Evolutionary conservation across 805 yeast species (phyloP).

Genomic region (Scheffersomyces amazonensis): DNA sequence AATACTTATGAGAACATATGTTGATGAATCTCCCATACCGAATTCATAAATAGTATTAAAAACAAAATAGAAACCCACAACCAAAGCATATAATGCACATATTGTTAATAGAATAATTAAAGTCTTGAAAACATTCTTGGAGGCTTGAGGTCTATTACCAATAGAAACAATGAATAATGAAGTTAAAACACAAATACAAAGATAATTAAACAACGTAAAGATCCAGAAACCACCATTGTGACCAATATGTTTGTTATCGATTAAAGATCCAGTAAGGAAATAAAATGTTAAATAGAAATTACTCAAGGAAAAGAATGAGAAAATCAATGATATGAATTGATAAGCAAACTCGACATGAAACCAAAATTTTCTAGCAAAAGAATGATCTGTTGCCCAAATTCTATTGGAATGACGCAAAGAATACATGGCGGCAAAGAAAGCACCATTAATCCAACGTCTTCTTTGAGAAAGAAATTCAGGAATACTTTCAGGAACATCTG

Average conservation of each 20-base stretch:
- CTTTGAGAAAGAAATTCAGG: slow-evolving; percentile 89
- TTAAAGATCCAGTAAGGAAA: slow-evolving; percentile 84
- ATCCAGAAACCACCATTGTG: slow-evolving; percentile 77
- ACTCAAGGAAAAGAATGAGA: slow-evolving; percentile 89
- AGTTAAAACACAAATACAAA: slow-evolving; percentile 77
- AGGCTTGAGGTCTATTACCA: slow-evolving; percentile 98
- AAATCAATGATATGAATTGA: slow-evolving; percentile 74
- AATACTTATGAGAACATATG: slow-evolving; percentile 64
- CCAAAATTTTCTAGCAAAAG: slow-evolving; percentile 61
- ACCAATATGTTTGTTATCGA: slow-evolving; percentile 43
- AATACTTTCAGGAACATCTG: slow-evolving; percentile 89
- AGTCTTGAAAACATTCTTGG: slow-evolving; percentile 69
- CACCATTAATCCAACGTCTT: slow-evolving; percentile 96
- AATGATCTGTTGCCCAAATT: slow-evolving; percentile 79
- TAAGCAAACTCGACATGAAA: slow-evolving; percentile 78
- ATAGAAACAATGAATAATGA: slow-evolving; percentile 90
- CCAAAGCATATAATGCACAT: slow-evolving; percentile 78
- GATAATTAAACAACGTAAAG: slow-evolving; percentile 82
- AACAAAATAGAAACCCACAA: slow-evolving; percentile 82
- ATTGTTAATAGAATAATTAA: slow-evolving; percentile 71
- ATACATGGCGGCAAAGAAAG: slow-evolving; percentile 91
- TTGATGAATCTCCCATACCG: slow-evolving; percentile 33
- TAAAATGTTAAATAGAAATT: slow-evolving; percentile 92
- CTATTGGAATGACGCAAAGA: slow-evolving; percentile 74
- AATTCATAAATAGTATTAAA: slow-evolving; percentile 45